Evolutionary conservation across 345 rosid species (phyloP), one percentile per base, ranked within the genome.

Genomic region (Boechera divaricarpa): DNA sequence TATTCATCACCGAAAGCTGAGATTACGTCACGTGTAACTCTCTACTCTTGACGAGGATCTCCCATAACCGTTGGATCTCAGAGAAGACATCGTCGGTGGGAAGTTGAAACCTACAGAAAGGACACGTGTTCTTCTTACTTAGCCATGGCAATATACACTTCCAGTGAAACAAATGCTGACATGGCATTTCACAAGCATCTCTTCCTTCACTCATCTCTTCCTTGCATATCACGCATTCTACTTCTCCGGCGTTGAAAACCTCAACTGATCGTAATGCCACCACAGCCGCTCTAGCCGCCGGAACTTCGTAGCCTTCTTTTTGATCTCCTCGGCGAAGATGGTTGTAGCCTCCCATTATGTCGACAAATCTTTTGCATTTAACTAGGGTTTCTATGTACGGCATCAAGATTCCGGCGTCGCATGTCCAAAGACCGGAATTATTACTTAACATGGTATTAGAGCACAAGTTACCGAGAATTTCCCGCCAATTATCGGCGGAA

Each of bases 31-130:
- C 74, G 74, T 79, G 66, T 60, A 52, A 24, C 10, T 67, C 73
- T 3, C 80, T 69, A 0, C 68, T 65, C 75, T 81, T 85, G 52
- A 79, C 67, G 10, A 93, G 85, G 61, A 79, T 55, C 58, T 57
- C 77, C 99, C 99, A 93, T 24, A 91, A 82, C 89, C 99, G 94
- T 65, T 78, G 82, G 86, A 95, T 86, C 88, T 95, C 99, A 0
- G 82, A 86, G 38, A 81, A 77, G 7, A 85, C 89, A 79, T 95
- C 96, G 57, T 95, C 97, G 5, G 93, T 81, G 4, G 97, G 99
- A 13, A 95, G 93, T 82, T 81, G 88, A 74, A 86, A 88, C 86
- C 99, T 77, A 83, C 99, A 95, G 53, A 84, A 91, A 0, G 98
- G 99, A 70, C 99, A 95, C 45, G 91, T 93, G 81, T 90, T 92